Percentiles rank a stretch among this genome's conserved stretches.
Conservation (phyloP, 768 basidiomycete genomes). For the Neoboletus brunneissimus region DNA sequence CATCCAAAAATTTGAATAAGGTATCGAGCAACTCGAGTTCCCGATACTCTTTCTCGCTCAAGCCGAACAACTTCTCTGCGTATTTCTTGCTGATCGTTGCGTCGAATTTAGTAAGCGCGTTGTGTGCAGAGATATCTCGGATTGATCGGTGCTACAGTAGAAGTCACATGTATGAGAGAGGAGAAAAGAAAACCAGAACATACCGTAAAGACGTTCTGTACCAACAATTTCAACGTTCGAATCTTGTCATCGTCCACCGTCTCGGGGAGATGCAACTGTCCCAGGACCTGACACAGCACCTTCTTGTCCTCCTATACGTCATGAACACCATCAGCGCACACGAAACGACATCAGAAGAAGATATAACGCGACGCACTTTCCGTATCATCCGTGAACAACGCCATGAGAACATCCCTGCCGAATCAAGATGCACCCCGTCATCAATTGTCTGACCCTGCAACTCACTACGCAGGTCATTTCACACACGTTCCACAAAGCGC, state of each 20-base stretch:
- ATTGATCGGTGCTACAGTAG: conserved; percentile 53
- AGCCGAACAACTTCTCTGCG: conserved; percentile 63
- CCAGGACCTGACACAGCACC: conserved; percentile 58
- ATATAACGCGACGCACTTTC: conserved; percentile 44
- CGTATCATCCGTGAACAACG: conserved; percentile 46
- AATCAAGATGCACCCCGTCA: too few relatives aligned
- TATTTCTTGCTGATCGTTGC: conserved; percentile 65
- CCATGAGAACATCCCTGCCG: conserved; percentile 52
- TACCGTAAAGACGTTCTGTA: too few relatives aligned
- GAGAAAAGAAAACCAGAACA: too few relatives aligned
- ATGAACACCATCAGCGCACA: background rate
- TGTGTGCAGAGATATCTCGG: conserved; percentile 58
- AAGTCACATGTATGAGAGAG: too few relatives aligned
- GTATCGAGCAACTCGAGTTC: conserved; percentile 60
- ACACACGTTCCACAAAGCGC: background rate
- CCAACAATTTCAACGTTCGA: too few relatives aligned
- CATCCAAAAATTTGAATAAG: conserved; percentile 69
- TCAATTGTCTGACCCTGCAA: conserved; percentile 37
- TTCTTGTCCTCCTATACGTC: conserved; percentile 59
- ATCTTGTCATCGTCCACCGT: too few relatives aligned
- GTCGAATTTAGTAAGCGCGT: conserved; percentile 73
- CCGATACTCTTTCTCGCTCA: conserved; percentile 69
- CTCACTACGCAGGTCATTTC: conserved; percentile 31
- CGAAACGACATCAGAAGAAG: background rate
- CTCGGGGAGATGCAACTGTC: conserved; percentile 58